Evolutionary conservation across 345 rosid genomes (phyloP).

Genomic region (Anacardium occidentale): DNA sequence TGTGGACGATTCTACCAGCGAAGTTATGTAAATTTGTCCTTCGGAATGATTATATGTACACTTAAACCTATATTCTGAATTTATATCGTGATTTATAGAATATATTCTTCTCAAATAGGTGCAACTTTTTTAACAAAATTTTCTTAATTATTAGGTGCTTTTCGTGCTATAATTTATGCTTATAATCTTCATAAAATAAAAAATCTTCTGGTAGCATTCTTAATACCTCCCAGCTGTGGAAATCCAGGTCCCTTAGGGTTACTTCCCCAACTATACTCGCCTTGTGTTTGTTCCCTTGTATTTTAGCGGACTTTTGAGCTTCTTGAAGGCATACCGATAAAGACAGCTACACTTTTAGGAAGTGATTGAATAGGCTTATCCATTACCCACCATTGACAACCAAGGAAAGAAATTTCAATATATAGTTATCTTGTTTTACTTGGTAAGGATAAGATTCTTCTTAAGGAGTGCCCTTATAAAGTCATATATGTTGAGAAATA

Average conservation of each 20-base stretch:
- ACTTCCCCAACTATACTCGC: not conserved
- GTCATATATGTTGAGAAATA: too few species aligned
- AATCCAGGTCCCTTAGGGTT: not conserved
- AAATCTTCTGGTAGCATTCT: too few species aligned
- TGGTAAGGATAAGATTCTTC: not conserved
- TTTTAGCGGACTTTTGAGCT: not conserved
- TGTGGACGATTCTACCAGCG: not conserved
- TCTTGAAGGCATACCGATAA: constrained; percentile 15
- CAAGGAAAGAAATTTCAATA: not conserved
- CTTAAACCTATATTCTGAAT: not conserved
- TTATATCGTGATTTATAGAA: not conserved
- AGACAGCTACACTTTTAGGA: constrained; percentile 10
- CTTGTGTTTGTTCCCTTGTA: constrained; percentile 4
- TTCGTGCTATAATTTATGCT: too few species aligned
- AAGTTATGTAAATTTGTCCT: not conserved
- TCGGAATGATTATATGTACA: not conserved
- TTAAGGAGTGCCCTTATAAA: not conserved
- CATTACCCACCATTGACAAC: constrained; percentile 10
- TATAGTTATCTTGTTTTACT: not conserved
- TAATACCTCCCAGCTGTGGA: not conserved
- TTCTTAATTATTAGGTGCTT: not conserved
- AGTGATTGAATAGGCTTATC: constrained; percentile 21
- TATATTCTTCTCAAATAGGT: not conserved
- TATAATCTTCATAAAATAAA: too few species aligned
- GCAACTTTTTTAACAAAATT: not conserved